Evolutionary conservation across 306 rosid genomes (phyloP).

Genomic region (Senna tora): DNA sequence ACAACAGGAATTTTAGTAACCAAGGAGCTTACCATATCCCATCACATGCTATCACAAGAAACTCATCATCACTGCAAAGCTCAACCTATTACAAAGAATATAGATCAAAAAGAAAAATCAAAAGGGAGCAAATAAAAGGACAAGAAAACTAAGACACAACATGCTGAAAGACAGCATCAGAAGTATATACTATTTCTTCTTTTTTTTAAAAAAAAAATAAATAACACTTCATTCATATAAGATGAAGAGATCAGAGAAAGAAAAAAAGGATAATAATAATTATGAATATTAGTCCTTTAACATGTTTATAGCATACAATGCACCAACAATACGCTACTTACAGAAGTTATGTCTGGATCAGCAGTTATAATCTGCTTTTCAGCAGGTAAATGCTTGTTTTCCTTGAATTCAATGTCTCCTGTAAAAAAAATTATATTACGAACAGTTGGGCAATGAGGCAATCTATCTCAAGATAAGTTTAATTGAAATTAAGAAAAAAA

Average conservation of each 20-base stretch:
- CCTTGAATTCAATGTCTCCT: conserved; percentile 95
- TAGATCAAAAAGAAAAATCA: conserved; percentile 9
- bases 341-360: conserved; percentile 75
- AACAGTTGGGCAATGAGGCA: conserved; percentile 9
- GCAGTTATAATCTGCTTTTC: conserved; percentile 93
- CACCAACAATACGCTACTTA: conserved; percentile 44
- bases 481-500: conserved; percentile 9
- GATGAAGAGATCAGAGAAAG: background rate
- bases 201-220: background rate
- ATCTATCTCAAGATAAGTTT: conserved; percentile 6
- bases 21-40: conserved; percentile 82
- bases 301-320: conserved; percentile 8
- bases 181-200: background rate
- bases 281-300: conserved; percentile 19
- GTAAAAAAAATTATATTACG: conserved; percentile 37
- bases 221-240: background rate
- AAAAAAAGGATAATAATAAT: background rate
- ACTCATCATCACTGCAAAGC: conserved; percentile 88
- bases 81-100: conserved; percentile 60
- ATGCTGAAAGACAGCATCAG: conserved; percentile 24
- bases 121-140: background rate
- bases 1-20: conserved; percentile 17
- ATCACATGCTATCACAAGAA: conserved; percentile 93
- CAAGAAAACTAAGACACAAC: background rate
- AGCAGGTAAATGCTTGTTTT: conserved; percentile 72